Base-by-base conservation (phyloP, 495 filamentous ascomycete species). In the Penicillium mononematosum region DNA sequence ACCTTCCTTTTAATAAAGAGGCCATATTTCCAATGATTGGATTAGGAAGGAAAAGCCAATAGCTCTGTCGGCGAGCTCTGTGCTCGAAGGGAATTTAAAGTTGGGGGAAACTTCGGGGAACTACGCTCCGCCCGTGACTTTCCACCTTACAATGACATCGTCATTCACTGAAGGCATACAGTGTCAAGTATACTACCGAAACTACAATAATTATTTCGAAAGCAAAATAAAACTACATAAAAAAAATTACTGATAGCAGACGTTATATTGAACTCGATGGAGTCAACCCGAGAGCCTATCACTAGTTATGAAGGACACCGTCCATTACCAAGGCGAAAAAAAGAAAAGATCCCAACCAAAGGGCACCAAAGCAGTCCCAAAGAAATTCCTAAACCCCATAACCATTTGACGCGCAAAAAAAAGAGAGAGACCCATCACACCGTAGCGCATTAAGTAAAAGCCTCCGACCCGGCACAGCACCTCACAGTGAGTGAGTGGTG, bases 351-450 rank as follows among this genome's bases (percentile, higher is more conserved):
- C 45, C 42, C 42, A 53, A 41, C 24, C 36, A 4, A 4, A 19
- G 8, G 31, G 4, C 39, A 55, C 46, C 44, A 39, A n/a, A 39
- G n/a, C 16, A 50, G 20, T 8, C 1, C 32, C 10, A 25, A 58
- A 53, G 17, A 43, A 46, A 55, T 17, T 39, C 36, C 32, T 39
- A 41, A 58, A 57, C 39, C 50, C 55, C 45, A 38, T 9, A 48
- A 12, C n/a, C 44, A 34, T 12, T 32, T 14, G 4, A 12, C 31
- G 31, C 31, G 20, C 52, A 53, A 25, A 25, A 25, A 25, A 25
- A 6, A 25, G 5, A 53, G 45, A 53, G 57, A 55, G 58, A n/a
- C 16, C 64, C 60, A 62, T 64, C 67, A 68, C 64, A 67, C 69
- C 71, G 47, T 70, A 53, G 45, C 67, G 54, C 62, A 46, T 66